Evolutionary conservation across 345 rosid species (phyloP), one percentile per base, ranked within the genome.

Genomic region (Corchorus olitorius): DNA sequence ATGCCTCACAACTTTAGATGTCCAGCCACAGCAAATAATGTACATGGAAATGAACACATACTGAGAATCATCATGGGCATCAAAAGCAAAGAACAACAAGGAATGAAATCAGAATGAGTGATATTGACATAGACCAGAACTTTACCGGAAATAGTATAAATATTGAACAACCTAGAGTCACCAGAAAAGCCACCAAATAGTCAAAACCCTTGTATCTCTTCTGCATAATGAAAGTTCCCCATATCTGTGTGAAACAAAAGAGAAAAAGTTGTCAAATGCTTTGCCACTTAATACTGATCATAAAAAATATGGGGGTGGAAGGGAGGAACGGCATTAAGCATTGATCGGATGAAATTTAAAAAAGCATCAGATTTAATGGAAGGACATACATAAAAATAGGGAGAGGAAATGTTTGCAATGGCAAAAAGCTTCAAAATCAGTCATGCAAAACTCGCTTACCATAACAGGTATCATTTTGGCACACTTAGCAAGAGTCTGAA

Each of bases 401-500:
- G 0, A 14, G 37, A 1, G 14, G 27, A 39, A 14, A 61, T 12
- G 11, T 12, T 27, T 27, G 35, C 65, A 20, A 58, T 46, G 19
- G 55, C 56, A 27, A 27, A 27, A 58, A 11, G 17, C 6, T 63
- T 48, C 72, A 12, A 46, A 39, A 35, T 10, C 52, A 60, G 14
- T 58, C 48, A 35, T 59, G 48, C 20, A 59, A 77, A 49, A 60
- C 71, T 12, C 83, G 72, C 94, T 80, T 81, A 93, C 99, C 97
- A 93, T 93, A 33, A 95, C 99, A 75, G 99, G 98, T 80, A 95
- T 93, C 99, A 95, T 95, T 83, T 95, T 95, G 52, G 97, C 97
- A 83, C 98, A 95, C 84, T 95, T 95, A 2, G 99, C 97, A 75
- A 93, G 87, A 39, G 97, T 93, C 85, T 95, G 98, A 62, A 95